A percentile compares a stretch with the other conserved stretches of the same genome.
These are phyloP conservation scores for Tuber indicum DNA, from an alignment of 495 filamentous ascomycete genomes.

Conservation along the genomic window DNA sequence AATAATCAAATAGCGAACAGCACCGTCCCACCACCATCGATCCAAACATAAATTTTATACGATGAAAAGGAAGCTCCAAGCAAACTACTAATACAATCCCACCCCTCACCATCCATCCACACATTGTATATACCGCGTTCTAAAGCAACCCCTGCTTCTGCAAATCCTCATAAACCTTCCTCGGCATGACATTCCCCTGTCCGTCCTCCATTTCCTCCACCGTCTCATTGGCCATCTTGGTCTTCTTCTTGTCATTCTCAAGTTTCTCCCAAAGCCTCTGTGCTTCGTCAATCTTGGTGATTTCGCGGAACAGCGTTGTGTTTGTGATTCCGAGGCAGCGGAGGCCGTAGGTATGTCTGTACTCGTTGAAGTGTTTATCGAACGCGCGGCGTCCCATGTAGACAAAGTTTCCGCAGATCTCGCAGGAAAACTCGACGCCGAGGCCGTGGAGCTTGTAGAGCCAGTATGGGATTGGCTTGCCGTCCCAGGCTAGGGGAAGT, in stretches of 20 bases:
- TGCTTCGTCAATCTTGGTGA: constrained; percentile 84
- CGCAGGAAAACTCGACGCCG: constrained; percentile 89
- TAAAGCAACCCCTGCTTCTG: constrained; percentile 65
- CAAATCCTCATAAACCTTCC: constrained; percentile 90
- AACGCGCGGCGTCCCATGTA: constrained; percentile 95
- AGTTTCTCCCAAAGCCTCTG: constrained; percentile 88
- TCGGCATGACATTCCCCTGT: constrained; percentile 96
- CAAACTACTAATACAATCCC: not conserved
- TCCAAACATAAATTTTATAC: not conserved
- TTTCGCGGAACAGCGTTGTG: constrained; percentile 86
- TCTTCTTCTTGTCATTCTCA: constrained; percentile 73
- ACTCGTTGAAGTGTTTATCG: constrained; percentile 96
- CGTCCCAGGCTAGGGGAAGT: constrained; percentile 91
- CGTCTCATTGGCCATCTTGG: constrained; percentile 64
- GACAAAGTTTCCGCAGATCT: constrained; percentile 95
- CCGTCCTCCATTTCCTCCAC: constrained; percentile 98
- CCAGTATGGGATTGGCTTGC: constrained; percentile 98
- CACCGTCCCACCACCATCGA: not conserved
- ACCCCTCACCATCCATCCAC: not conserved
- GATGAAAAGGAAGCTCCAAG: not conserved
- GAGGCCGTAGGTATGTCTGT: constrained; percentile 81
- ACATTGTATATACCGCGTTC: not conserved
- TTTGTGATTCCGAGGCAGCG: constrained; percentile 92
- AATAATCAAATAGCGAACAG: too few species aligned
- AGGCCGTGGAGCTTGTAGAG: constrained; percentile 94